Evolutionary conservation across 1,139 yeast species (phyloP).

Genomic region (Protomyces lactucae-debilis): DNA sequence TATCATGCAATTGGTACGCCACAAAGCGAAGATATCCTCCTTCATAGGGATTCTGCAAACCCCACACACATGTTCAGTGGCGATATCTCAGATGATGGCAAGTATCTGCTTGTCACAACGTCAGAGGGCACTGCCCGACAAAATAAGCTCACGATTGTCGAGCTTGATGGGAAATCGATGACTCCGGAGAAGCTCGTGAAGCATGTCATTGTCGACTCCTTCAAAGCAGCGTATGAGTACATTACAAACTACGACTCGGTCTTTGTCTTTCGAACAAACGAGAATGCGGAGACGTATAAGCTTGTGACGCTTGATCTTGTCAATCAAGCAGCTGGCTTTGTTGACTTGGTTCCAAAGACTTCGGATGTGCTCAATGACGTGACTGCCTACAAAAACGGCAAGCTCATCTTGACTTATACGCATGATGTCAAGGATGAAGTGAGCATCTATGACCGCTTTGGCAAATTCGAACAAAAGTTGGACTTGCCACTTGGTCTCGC

Average conservation of each 20-base stretch:
- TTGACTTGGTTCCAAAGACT: conserved; percentile 7
- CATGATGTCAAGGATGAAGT: conserved; percentile 26
- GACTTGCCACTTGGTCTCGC: conserved; percentile 19
- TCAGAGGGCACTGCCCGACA: conserved; percentile 17
- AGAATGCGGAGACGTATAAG: conserved; percentile 13
- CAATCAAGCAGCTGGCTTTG: conserved; percentile 7
- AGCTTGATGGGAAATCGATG: conserved; percentile 2
- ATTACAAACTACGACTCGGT: conserved; percentile 40
- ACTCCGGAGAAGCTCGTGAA: conserved; percentile 45
- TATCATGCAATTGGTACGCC: conserved; percentile 16
- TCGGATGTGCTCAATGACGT: conserved; percentile 17
- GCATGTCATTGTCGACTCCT: conserved; percentile 72
- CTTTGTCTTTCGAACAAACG: conserved; percentile 15
- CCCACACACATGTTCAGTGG: conserved; percentile 19
- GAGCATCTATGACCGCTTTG: conserved; percentile 11
- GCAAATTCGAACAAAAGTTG: conserved; percentile 10
- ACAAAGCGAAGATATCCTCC: conserved; percentile 10
- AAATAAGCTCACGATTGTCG: conserved; percentile 13
- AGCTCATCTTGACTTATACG: conserved; percentile 11
- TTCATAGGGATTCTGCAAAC: conserved; percentile 8
- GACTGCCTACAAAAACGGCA: conserved; percentile 2
- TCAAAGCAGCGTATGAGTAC: conserved; percentile 72
- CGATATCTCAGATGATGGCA: conserved; percentile 12
- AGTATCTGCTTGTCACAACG: conserved; percentile 16
- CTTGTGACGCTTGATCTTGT: conserved; percentile 8